Conservation (phyloP, 352 stramenopile species). For the Globisporangium nagaii region DNA sequence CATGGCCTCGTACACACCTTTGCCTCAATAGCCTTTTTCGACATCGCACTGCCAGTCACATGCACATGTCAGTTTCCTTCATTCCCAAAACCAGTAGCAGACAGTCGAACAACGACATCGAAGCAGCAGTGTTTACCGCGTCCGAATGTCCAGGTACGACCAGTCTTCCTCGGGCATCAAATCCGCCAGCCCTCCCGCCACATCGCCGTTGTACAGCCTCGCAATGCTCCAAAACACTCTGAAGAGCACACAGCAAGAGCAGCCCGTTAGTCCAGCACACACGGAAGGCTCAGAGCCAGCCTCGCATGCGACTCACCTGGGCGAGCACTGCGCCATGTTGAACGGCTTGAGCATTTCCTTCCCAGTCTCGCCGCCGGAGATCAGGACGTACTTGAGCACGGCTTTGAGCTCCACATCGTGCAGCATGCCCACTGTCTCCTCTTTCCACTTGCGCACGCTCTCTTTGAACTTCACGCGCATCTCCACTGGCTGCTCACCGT, state of each 20-base stretch:
- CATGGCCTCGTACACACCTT: slow-evolving; percentile 29
- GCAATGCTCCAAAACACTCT: slow-evolving; percentile 86
- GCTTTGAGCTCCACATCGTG: slow-evolving; percentile 62
- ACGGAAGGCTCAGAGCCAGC: background rate
- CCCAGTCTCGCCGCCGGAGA: slow-evolving; percentile 72
- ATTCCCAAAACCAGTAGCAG: background rate
- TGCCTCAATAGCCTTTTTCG: slow-evolving; percentile 72
- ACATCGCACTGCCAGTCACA: slow-evolving; percentile 35
- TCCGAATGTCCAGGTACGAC: slow-evolving; percentile 75
- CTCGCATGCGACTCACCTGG: slow-evolving; percentile 25
- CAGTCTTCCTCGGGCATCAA: slow-evolving; percentile 80
- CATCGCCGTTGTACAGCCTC: slow-evolving; percentile 67
- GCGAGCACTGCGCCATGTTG: slow-evolving; percentile 85
- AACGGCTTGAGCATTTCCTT: slow-evolving; percentile 88
- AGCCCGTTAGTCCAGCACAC: background rate
- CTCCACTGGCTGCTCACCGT: slow-evolving; percentile 16
- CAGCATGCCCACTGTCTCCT: slow-evolving; percentile 67
- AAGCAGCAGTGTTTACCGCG: slow-evolving; percentile 22
- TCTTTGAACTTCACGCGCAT: slow-evolving; percentile 79
- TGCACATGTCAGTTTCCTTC: background rate
- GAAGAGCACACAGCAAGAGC: background rate
- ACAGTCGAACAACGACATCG: background rate
- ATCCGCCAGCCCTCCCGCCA: slow-evolving; percentile 53
- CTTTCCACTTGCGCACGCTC: slow-evolving; percentile 72
- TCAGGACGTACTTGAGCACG: slow-evolving; percentile 77